Percentiles rank a stretch among this genome's conserved stretches.
Conservation (phyloP, 2,329 filamentous ascomycete species). For the Penicillium occitanis region DNA sequence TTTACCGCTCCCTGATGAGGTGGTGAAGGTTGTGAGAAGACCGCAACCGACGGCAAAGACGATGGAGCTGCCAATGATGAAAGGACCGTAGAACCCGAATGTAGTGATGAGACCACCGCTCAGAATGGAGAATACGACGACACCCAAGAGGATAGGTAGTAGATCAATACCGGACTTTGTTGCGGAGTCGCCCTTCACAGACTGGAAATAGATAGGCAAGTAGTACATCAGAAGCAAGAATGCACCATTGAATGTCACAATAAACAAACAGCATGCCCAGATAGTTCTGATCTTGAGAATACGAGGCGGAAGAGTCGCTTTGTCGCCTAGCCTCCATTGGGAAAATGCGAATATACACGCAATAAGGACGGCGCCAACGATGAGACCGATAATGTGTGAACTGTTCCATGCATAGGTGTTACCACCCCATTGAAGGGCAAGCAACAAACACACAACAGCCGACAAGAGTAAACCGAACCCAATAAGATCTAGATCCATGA, state of each 20-base stretch:
- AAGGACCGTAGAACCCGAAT: conserved; percentile 29
- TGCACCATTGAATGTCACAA: conserved; percentile 37
- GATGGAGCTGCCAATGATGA: conserved; percentile 29
- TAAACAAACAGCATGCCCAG: conserved; percentile 33
- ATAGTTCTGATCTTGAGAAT: conserved; percentile 44
- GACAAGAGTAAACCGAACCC: conserved; percentile 45
- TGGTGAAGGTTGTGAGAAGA: conserved; percentile 25
- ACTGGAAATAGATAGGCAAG: conserved; percentile 52
- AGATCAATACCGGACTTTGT: conserved; percentile 44
- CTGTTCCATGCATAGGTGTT: conserved; percentile 37
- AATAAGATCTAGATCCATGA: conserved; percentile 44
- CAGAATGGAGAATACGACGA: conserved; percentile 30
- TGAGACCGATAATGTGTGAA: conserved; percentile 46
- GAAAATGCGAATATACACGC: conserved; percentile 35
- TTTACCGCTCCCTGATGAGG: conserved; percentile 21
- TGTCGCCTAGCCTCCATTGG: conserved; percentile 42
- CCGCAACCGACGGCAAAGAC: conserved; percentile 26
- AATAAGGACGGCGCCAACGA: conserved; percentile 47
- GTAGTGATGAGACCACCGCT: conserved; percentile 31
- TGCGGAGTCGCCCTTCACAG: conserved; percentile 34
- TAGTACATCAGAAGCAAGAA: conserved; percentile 47
- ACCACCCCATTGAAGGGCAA: conserved; percentile 52
- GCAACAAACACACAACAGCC: conserved; percentile 42
- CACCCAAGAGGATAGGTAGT: conserved; percentile 42
- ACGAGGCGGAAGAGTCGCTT: conserved; percentile 40